Base-by-base conservation (phyloP, 2,329 filamentous ascomycete genomes). In the Chaetomium globosum region DNA sequence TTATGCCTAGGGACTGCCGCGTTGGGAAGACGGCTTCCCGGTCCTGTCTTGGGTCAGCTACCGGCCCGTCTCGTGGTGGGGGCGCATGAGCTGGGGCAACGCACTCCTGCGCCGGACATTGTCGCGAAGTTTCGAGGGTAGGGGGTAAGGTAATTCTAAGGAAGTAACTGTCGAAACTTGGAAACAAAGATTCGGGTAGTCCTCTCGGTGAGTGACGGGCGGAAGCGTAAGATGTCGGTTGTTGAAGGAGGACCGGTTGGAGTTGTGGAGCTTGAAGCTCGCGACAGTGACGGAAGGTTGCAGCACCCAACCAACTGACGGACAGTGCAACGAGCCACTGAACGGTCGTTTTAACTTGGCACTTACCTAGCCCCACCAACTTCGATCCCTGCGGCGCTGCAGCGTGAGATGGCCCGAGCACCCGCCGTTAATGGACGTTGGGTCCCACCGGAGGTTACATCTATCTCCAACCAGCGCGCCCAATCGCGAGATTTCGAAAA, bases 1-100 rank as follows among this genome's bases (percentile, higher is more conserved):
- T 99, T 76, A 96, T 80, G 70, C 93, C 93, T 80, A 99, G 84
- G 78, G 93, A 96, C 83, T 99, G 95, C 75, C 95, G 92, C 76
- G 95, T 99, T 74, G 95, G 92, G 81, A 99, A 99, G 80, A 99
- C 94, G 75, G 93, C 86, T 81, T 99, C 95, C 78, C 95, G 88
- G 78, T 94, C 92, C 93, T 97, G 64, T 4, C n/a, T 53, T 49
- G 28, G 43, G 46, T 69, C 69, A 69, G 66, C 43, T 52, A 39
- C 53, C 4, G 26, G 26, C 2, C 26, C 4, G 49, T 62, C 33
- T 53, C 5, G 28, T 36, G 48, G 60, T 30, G 30, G 64, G 68
- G 72, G 63, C 63, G 61, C 21, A 19, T 28, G 23, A 53, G 65
- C 26, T 39, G n/a, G 26, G 58, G 30, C 26, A 62, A 71, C 76